Evolutionary conservation across 352 stramenopile species (phyloP).

Genomic region (Phytopythium chamaehyphon): DNA sequence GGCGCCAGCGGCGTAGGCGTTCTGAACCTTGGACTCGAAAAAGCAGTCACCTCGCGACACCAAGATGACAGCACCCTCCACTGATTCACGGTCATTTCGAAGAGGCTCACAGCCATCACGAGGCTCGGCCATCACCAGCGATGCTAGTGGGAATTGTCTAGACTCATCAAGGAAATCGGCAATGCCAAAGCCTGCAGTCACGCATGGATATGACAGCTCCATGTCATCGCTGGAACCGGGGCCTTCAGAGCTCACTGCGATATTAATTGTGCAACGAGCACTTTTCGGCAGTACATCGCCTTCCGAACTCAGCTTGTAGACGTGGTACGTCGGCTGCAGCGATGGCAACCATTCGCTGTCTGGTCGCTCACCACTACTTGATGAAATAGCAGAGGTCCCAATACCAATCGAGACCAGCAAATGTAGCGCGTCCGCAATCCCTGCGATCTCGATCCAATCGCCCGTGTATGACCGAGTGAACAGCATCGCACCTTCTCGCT

Average conservation of each 20-base stretch:
- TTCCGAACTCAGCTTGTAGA: conserved; percentile 27
- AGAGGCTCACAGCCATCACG: conserved; percentile 48
- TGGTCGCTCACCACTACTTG: conserved; percentile 2
- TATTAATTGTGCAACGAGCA: background rate
- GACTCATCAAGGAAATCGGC: conserved; percentile 26
- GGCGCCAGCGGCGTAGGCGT: conserved; percentile 40
- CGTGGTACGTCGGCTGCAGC: conserved; percentile 30
- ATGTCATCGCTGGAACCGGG: background rate
- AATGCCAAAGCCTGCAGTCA: conserved; percentile 54
- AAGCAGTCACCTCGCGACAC: conserved; percentile 56
- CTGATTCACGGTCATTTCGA: conserved; percentile 16
- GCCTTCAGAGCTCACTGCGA: conserved; percentile 10
- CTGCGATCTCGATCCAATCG: conserved; percentile 64
- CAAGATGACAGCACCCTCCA: conserved; percentile 49
- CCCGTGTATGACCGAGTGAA: conserved; percentile 59
- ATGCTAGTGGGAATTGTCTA: conserved; percentile 12
- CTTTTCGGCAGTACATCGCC: background rate
- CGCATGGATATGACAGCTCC: conserved; percentile 46
- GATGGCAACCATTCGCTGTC: conserved; percentile 29
- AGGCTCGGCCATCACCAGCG: conserved; percentile 50
- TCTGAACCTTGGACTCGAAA: conserved; percentile 69
- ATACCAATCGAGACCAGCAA: conserved; percentile 34
- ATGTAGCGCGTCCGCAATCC: conserved; percentile 38
- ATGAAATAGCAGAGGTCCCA: background rate
- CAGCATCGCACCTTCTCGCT: conserved; percentile 45